phyloP scores from a whole-genome alignment of 768 basidiomycete genomes.

The Podaxis carcinomalis region DNA sequence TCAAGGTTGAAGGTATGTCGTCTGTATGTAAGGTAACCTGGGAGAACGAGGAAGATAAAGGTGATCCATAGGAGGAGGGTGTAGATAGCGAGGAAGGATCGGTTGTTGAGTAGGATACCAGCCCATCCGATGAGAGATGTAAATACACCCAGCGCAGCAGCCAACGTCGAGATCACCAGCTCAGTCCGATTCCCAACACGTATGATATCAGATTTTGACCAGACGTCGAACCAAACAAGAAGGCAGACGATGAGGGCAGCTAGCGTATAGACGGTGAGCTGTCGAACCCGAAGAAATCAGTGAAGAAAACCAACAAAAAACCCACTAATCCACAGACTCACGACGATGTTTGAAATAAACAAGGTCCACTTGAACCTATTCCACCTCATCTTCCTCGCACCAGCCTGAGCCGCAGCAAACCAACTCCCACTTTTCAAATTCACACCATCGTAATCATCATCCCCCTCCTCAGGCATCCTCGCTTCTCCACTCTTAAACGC shows the following conservation, averaged over 20 bases:
- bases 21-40: constrained; percentile 80
- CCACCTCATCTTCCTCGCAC: constrained; percentile 56
- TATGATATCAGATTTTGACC: constrained; percentile 64
- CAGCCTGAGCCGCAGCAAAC: background rate
- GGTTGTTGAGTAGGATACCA: constrained; percentile 81
- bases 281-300: background rate
- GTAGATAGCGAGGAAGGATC: constrained; percentile 75
- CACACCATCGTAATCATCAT: constrained; percentile 51
- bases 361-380: constrained; percentile 79
- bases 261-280: constrained; percentile 57
- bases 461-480: constrained; percentile 46
- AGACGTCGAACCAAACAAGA: constrained; percentile 76
- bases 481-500: constrained; percentile 53
- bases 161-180: constrained; percentile 67
- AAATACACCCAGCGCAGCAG: constrained; percentile 52
- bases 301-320: background rate
- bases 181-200: constrained; percentile 65
- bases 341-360: constrained; percentile 54
- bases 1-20: constrained; percentile 72
- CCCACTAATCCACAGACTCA: constrained; percentile 15
- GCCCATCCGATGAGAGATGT: constrained; percentile 74
- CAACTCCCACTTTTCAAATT: constrained; percentile 33
- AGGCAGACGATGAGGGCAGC: constrained; percentile 60
- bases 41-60: constrained; percentile 65
- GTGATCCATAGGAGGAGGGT: constrained; percentile 74